Base-by-base conservation (phyloP, 306 rosid species). In the Acacia confusa region DNA sequence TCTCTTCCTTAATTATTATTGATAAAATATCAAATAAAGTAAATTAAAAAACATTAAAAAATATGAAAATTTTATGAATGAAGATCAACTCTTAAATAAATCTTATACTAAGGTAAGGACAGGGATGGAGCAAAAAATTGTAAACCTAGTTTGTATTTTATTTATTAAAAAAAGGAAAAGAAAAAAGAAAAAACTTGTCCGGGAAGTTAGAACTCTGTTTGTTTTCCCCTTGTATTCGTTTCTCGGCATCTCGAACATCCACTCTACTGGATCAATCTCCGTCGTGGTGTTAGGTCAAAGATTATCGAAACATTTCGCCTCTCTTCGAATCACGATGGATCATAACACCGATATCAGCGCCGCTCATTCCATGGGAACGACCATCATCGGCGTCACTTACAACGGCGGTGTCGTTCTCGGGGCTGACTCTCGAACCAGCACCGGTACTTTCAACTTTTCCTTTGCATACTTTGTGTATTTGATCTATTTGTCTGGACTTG, bases 361-460 rank as follows among this genome's bases (percentile, higher is more conserved):
- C 30, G 94, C 97, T 9, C 99, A 95, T 81, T 92, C 98, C 47
- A 95, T 95, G 99, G 99, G 99, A 7, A 93, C 97, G 27, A 95
- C 99, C 38, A 93, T 95, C 81, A 90, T 95, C 60, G 99, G 99
- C 70, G 98, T 95, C 74, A 93, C 98, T 24, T 95, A 95, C 91
- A 69, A 93, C 78, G 99, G 98, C 45, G 99, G 97, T 14, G 97
- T 93, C 32, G 91, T 95, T 74, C 98, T 95, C 70, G 99, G 97
- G 10, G 99, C 99, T 60, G 99, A 95, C 63, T 95, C 99, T 38
- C 94, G 99, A 43, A 93, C 98, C 78, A 93, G 97, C 94, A 95
- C 99, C 6, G 99, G 99, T 95, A 82, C 74, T 0, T 48, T 1
- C 30, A 17, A 20, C 25, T 66, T 53, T 50, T 57, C 45, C 20